A percentile compares a stretch with the other conserved stretches of the same genome.
Conservation (phyloP, 164 flowering plant species). For the Saururus chinensis region DNA sequence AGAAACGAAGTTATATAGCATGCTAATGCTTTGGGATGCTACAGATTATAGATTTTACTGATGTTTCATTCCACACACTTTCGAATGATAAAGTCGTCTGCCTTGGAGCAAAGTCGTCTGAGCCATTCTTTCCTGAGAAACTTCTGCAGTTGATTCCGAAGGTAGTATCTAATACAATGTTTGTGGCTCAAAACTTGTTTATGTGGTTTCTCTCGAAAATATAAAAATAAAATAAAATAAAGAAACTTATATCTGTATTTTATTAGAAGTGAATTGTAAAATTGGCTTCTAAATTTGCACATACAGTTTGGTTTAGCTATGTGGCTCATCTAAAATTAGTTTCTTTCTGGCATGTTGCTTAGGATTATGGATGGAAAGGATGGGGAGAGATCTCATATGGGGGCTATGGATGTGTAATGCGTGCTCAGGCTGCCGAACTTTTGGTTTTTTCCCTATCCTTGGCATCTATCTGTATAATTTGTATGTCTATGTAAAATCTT, state of each 20-base stretch:
- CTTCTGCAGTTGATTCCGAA: constrained; percentile 75
- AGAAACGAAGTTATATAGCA: background rate
- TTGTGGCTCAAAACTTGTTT: no score
- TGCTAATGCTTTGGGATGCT: constrained; percentile 4
- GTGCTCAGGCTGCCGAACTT: constrained; percentile 85
- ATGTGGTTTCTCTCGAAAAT: no score
- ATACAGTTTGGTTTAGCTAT: background rate
- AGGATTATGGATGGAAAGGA: constrained; percentile 95
- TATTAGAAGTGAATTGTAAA: no score
- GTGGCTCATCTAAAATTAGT: background rate
- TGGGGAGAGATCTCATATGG: constrained; percentile 99
- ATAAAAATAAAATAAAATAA: no score
- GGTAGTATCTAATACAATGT: constrained; percentile 26
- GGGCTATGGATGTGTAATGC: constrained; percentile 57
- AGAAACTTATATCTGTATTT: background rate
- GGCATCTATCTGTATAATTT: no score
- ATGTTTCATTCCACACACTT: constrained; percentile 58
- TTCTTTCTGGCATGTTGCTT: constrained; percentile 4
- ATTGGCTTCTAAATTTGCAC: background rate
- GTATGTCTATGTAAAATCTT: background rate
- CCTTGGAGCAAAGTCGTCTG: constrained; percentile 62
- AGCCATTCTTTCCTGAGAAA: constrained; percentile 36
- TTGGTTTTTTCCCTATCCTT: constrained; percentile 30
- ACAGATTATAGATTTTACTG: constrained; percentile 66
- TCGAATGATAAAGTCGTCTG: constrained; percentile 63